Conservation (phyloP, 345 rosid genomes). For the Murraya koenigii region DNA sequence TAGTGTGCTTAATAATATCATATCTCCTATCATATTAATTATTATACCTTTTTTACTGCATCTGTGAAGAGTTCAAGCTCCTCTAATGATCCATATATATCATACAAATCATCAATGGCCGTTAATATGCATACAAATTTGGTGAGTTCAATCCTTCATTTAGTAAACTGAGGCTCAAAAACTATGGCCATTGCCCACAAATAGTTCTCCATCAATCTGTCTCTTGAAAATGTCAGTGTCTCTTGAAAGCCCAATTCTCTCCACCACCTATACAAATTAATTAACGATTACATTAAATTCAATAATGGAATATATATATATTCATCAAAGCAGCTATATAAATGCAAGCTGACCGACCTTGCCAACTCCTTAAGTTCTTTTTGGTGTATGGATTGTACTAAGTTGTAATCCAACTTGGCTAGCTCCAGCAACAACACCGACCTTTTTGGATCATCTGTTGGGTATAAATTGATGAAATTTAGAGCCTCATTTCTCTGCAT, state of each 20-base stretch:
- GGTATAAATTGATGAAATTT: slow-evolving; percentile 12
- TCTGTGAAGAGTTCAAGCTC: slow-evolving; percentile 23
- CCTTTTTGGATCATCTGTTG: not conserved
- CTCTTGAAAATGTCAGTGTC: slow-evolving; percentile 1
- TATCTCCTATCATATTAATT: not conserved
- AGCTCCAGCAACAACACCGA: slow-evolving; percentile 10
- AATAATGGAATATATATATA: no score
- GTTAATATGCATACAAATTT: slow-evolving; percentile 16
- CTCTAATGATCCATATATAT: slow-evolving; percentile 14
- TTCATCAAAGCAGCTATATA: no score
- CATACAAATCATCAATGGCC: slow-evolving; percentile 21
- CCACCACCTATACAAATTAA: slow-evolving; percentile 17
- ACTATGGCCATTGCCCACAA: slow-evolving; percentile 20
- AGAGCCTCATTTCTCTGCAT: slow-evolving; percentile 17
- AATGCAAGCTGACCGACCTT: not conserved
- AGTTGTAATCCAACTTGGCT: slow-evolving; percentile 19
- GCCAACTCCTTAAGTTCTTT: slow-evolving; percentile 13
- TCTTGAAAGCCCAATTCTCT: not conserved
- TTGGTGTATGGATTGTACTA: slow-evolving; percentile 13
- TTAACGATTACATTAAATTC: not conserved
- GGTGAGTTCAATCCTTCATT: slow-evolving; percentile 13
- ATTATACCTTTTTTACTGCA: slow-evolving; percentile 7
- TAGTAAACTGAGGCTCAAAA: slow-evolving; percentile 8
- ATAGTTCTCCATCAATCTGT: slow-evolving; percentile 21
- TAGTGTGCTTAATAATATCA: no score